Evolutionary conservation across 495 filamentous ascomycete genomes (phyloP).

Genomic region (Aspergillus affinis): DNA sequence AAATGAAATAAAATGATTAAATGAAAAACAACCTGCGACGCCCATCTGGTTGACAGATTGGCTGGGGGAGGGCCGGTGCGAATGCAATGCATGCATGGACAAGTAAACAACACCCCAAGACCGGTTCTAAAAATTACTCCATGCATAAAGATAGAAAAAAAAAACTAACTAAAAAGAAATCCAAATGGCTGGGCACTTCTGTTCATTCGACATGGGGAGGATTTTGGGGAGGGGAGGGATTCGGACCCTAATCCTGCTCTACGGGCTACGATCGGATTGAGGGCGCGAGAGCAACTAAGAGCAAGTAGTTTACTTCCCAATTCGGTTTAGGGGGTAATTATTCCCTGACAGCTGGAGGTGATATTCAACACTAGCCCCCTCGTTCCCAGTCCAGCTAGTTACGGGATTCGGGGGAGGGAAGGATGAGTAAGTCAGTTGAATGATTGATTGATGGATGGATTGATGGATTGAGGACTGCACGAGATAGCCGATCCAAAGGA

Average conservation of each 20-base stretch:
- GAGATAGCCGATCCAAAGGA: conserved; percentile 3
- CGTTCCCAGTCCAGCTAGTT: background rate
- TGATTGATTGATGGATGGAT: background rate
- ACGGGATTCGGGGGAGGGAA: background rate
- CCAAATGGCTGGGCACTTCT: background rate
- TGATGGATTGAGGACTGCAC: no score
- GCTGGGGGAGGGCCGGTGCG: background rate
- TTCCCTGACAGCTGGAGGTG: background rate
- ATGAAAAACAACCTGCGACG: conserved; percentile 6
- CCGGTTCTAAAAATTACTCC: background rate
- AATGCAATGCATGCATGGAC: conserved; percentile 17
- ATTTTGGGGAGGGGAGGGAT: background rate
- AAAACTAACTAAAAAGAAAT: background rate
- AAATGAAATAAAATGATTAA: background rate
- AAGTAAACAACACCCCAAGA: background rate
- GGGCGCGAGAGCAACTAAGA: background rate
- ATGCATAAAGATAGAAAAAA: conserved; percentile 6
- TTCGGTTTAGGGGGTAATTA: background rate
- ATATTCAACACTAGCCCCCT: background rate
- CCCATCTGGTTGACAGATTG: conserved; percentile 16
- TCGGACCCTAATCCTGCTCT: background rate
- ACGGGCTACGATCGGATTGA: background rate
- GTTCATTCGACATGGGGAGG: no score
- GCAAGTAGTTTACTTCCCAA: background rate
- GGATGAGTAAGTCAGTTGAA: background rate